Conservation (phyloP, 306 rosid genomes). For the Trichosanthes truncata region DNA sequence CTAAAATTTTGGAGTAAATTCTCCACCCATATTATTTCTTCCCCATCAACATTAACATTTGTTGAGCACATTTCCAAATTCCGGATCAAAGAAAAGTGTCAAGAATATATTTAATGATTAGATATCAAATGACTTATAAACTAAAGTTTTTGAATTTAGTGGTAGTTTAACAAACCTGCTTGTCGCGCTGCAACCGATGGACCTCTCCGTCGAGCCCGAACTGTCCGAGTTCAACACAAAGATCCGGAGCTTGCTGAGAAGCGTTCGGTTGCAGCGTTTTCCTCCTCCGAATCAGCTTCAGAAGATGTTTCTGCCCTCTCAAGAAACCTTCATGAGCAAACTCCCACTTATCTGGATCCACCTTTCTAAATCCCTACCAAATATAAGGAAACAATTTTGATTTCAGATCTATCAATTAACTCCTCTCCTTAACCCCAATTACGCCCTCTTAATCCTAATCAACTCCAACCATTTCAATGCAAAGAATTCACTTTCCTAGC, state of each 20-base stretch:
- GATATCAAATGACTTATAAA: too few species aligned
- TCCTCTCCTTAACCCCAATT: not conserved
- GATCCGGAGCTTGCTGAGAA: conserved; percentile 25
- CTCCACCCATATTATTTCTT: too few species aligned
- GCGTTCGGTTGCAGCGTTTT: conserved; percentile 24
- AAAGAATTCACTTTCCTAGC: too few species aligned
- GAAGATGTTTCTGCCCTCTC: conserved; percentile 60
- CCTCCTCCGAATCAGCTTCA: conserved; percentile 64
- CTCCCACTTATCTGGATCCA: not conserved
- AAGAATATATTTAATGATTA: too few species aligned
- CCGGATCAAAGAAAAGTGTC: too few species aligned
- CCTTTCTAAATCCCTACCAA: not conserved
- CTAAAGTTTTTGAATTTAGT: too few species aligned
- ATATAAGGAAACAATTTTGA: not conserved
- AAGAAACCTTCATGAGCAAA: conserved; percentile 55
- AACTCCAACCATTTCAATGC: too few species aligned
- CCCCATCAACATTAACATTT: too few species aligned
- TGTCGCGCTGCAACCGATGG: not conserved
- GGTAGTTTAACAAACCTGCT: not conserved
- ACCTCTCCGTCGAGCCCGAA: not conserved
- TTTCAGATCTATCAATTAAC: not conserved
- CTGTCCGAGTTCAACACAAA: not conserved
- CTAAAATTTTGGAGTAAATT: too few species aligned
- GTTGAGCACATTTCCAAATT: too few species aligned
- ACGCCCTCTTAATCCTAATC: not conserved